These are phyloP conservation scores for Heritiera littoralis DNA, from an alignment of 345 rosid genomes.

Conservation along the genomic window DNA sequence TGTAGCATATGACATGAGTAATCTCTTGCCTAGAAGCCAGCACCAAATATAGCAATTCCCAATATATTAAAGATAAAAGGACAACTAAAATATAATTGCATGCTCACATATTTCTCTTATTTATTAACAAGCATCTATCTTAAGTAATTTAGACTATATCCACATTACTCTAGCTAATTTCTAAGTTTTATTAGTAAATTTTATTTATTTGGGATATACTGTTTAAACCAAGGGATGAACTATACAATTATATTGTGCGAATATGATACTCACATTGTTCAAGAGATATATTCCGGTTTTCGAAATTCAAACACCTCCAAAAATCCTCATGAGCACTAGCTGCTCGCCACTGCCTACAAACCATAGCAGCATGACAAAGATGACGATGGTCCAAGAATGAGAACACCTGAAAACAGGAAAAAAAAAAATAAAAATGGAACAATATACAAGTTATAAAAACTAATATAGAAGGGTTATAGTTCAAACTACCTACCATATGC, in stretches of 20 bases:
- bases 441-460: not conserved
- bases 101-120: not conserved
- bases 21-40: not conserved
- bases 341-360: constrained; percentile 91
- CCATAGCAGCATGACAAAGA: constrained; percentile 89
- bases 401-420: constrained; percentile 60
- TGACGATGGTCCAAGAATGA: constrained; percentile 74
- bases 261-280: constrained; percentile 74
- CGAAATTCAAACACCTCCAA: constrained; percentile 92
- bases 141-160: not conserved
- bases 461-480: not conserved
- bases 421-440: constrained; percentile 5
- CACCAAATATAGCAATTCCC: not conserved
- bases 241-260: not conserved
- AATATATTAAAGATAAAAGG: constrained; percentile 1
- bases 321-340: constrained; percentile 97
- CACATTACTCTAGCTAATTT: not conserved
- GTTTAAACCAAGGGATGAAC: not conserved
- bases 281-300: constrained; percentile 65
- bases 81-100: not conserved
- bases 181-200: not conserved
- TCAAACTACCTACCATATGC: constrained; percentile 66
- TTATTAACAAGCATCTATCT: too few species aligned
- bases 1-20: not conserved
- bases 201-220: not conserved